Percentiles rank a stretch among this genome's conserved stretches.
These are phyloP conservation scores for Penicillium diatomitis DNA, from an alignment of 495 filamentous ascomycete genomes.

Conservation along the genomic window DNA sequence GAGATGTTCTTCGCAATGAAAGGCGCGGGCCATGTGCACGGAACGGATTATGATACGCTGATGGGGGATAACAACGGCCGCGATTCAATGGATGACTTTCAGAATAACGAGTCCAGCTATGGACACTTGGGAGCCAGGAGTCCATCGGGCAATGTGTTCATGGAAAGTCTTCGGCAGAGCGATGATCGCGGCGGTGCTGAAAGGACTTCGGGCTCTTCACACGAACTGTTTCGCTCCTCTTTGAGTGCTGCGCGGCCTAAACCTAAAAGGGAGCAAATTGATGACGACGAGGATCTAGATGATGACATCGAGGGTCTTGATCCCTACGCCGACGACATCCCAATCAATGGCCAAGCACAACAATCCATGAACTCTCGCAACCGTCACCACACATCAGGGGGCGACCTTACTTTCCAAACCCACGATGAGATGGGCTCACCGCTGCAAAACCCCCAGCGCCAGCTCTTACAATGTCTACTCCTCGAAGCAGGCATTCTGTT, in stretches of 20 bases:
- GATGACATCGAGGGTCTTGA: constrained; percentile 22
- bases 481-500: constrained; percentile 82
- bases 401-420: constrained; percentile 4
- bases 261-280: not conserved
- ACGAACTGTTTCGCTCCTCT: constrained; percentile 3
- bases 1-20: constrained; percentile 66
- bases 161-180: constrained; percentile 14
- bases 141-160: constrained; percentile 14
- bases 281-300: constrained; percentile 20
- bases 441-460: constrained; percentile 41
- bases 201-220: constrained; percentile 6
- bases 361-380: constrained; percentile 2
- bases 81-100: constrained; percentile 13
- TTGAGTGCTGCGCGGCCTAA: not conserved
- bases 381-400: constrained; percentile 7
- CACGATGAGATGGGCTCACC: constrained; percentile 14
- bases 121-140: constrained; percentile 14
- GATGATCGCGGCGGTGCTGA: constrained; percentile 1
- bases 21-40: constrained; percentile 42
- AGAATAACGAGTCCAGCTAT: constrained; percentile 12
- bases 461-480: constrained; percentile 68
- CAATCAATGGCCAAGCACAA: constrained; percentile 9
- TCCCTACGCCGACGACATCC: constrained; percentile 16
- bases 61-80: constrained; percentile 25
- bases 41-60: constrained; percentile 37